These are phyloP conservation scores for Blastocystis sp. DNA, from an alignment of 352 stramenopile species.

Conservation along the genomic window DNA sequence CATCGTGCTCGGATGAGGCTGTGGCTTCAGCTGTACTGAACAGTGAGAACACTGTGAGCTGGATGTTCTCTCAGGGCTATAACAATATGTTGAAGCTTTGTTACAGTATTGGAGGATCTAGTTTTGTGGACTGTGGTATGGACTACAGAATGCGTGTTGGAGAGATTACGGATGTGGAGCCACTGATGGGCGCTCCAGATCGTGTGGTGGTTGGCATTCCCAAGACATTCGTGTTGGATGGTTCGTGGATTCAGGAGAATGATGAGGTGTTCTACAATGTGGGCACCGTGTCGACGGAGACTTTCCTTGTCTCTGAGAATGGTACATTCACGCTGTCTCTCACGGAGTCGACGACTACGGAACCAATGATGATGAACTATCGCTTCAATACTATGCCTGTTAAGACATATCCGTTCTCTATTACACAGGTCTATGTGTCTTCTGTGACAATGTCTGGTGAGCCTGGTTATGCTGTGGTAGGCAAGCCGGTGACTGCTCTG, in stretches of 20 bases:
- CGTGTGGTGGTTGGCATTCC: slow-evolving; percentile 45
- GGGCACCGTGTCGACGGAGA: neutral
- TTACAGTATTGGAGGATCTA: neutral
- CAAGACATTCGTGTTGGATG: slow-evolving; percentile 33
- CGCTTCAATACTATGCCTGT: slow-evolving; percentile 49
- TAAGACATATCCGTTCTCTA: neutral
- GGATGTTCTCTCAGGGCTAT: slow-evolving; percentile 17
- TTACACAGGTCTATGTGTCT: slow-evolving; percentile 7
- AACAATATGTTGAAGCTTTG: neutral
- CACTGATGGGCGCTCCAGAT: neutral
- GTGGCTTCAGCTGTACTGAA: neutral
- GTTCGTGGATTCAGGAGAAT: slow-evolving; percentile 50
- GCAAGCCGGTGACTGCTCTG: neutral
- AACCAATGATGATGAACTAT: slow-evolving; percentile 35
- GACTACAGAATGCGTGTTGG: slow-evolving; percentile 50
- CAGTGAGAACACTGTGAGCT: neutral
- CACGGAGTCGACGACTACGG: neutral
- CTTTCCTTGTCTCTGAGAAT: neutral
- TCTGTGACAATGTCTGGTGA: slow-evolving; percentile 8
- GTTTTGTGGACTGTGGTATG: neutral
- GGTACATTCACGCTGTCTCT: slow-evolving; percentile 25
- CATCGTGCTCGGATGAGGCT: neutral
- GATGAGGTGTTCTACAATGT: slow-evolving; percentile 10
- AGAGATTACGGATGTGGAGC: slow-evolving; percentile 13
- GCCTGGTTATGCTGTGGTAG: neutral